phyloP scores from a whole-genome alignment of 2,329 filamentous ascomycete genomes.

The Hirsutella minnesotensis region DNA sequence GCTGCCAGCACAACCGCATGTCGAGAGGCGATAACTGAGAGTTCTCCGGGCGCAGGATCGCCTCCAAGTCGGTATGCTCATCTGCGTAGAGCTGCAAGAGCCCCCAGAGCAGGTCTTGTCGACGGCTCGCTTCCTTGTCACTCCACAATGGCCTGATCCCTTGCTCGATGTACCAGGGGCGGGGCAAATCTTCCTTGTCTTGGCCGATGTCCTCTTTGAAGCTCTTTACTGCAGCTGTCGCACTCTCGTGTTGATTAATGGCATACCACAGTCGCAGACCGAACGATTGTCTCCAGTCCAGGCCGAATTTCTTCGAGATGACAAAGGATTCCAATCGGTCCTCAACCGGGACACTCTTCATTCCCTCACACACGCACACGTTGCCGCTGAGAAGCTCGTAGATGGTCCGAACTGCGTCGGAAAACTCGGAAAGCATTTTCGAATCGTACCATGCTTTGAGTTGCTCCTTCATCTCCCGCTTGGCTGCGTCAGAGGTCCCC shows the following conservation, averaged over 20 bases:
- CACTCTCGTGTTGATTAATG: slow-evolving; percentile 52
- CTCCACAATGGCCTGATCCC: slow-evolving; percentile 47
- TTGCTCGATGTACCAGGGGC: slow-evolving; percentile 58
- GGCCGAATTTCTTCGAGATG: slow-evolving; percentile 69
- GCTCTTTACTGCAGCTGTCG: slow-evolving; percentile 59
- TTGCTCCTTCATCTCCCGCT: slow-evolving; percentile 66
- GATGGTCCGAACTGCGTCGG: slow-evolving; percentile 68
- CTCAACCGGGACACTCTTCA: slow-evolving; percentile 60
- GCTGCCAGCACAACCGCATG: slow-evolving; percentile 71
- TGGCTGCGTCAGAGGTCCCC: slow-evolving; percentile 56
- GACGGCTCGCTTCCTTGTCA: slow-evolving; percentile 41
- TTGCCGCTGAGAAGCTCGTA: slow-evolving; percentile 88
- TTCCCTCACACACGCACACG: slow-evolving; percentile 70
- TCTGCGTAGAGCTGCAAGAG: slow-evolving; percentile 70
- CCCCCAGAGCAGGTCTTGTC: slow-evolving; percentile 77
- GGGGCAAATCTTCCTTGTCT: slow-evolving; percentile 59
- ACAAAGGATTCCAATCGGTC: slow-evolving; percentile 71
- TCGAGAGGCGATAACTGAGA: slow-evolving; percentile 65
- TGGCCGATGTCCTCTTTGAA: slow-evolving; percentile 65
- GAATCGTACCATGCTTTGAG: slow-evolving; percentile 74
- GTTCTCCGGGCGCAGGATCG: slow-evolving; percentile 64
- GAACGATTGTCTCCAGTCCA: slow-evolving; percentile 92
- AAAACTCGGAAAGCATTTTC: slow-evolving; percentile 79
- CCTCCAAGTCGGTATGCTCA: slow-evolving; percentile 47
- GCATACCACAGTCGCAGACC: slow-evolving; percentile 86